Percentiles rank a stretch among this genome's conserved stretches.
phyloP scores from a whole-genome alignment of 2,329 filamentous ascomycete species.

The Penicillium sumatraense region DNA sequence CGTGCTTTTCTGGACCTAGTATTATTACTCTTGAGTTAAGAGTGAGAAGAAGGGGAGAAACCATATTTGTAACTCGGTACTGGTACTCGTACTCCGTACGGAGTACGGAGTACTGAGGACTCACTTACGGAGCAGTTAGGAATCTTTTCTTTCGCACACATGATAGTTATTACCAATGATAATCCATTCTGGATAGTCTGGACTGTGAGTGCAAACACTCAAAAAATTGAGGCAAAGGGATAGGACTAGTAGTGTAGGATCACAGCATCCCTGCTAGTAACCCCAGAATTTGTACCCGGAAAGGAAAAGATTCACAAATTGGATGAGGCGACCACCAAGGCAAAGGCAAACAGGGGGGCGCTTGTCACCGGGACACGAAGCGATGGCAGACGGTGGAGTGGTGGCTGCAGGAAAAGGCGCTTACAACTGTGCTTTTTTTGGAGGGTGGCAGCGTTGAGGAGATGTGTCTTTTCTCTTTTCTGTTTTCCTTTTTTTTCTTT shows the following conservation, averaged over 20 bases:
- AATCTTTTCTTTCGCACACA: not conserved
- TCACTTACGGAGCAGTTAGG: too few relatives aligned
- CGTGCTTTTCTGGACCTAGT: too few relatives aligned
- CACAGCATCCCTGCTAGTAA: conserved; percentile 16
- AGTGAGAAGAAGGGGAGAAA: not conserved
- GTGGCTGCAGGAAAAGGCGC: conserved; percentile 2
- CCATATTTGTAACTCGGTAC: too few relatives aligned
- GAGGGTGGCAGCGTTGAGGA: not conserved
- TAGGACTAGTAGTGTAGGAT: too few relatives aligned
- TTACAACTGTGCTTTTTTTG: conserved; percentile 1
- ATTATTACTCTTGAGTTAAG: not conserved
- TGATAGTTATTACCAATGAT: not conserved
- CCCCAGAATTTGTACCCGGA: conserved; percentile 23
- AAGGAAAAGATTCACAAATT: conserved; percentile 26
- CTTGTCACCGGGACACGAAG: conserved; percentile 3
- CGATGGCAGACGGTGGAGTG: conserved; percentile 4
- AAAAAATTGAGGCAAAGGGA: conserved; percentile 1
- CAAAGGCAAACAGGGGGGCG: conserved; percentile 18
- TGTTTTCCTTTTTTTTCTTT: not conserved
- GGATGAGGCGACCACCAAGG: conserved; percentile 17
- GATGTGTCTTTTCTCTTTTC: not conserved
- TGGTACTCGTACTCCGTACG: too few relatives aligned
- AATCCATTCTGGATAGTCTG: not conserved
- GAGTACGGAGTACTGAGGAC: too few relatives aligned
- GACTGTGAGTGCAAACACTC: not conserved